Base-by-base conservation (phyloP, 1,284 basidiomycete species). In the Irpex sp. region DNA sequence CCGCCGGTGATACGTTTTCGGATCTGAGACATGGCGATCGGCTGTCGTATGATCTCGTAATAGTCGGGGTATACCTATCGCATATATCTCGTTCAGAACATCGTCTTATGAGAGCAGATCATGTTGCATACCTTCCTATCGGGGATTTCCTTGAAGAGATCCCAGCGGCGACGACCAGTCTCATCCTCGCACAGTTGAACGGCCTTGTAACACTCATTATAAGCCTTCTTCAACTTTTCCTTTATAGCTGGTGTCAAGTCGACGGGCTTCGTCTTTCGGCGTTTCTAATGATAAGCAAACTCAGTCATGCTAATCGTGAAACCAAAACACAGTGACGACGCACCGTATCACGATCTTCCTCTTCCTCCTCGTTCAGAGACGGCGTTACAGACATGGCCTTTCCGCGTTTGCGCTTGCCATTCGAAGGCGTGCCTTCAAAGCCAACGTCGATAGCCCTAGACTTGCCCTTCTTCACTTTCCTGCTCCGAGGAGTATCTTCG, bases 31-130 rank as follows among this genome's bases (percentile, higher is more conserved):
- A 99, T 85, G 44, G 93, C 89, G 69, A 98, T 97, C 1, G 96
- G 97, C 60, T 81, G 77, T 36, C 76, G 75, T 70, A 90, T 89
- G 68, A 88, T 76, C 61, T 77, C 76, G 66, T 77, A 96, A 75
- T 98, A 98, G 72, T 97, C 94, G 5, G 95, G 94, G 73, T 97
- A 98, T 66, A 92, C 88, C 85, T 92, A 71, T 15, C 40, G n/a
- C 49, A 47, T 64, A n/a, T 31, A 57, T 37, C 31, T 17, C 15
- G 52, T 48, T 2, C 8, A 59, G 58, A 49, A 54, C n/a, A 47
- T 26, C 15, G 17, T 15, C 13, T 56, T 64, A 26, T 51, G 51
- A 15, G 59, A 56, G 62, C 9, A 11, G 49, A 52, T 48, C 56
- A 44, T 37, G 2, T 37, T 17, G 75, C 84, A 69, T 71, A 90